phyloP scores from a whole-genome alignment of 331 rosid genomes.

The Phaseolus coccineus region DNA sequence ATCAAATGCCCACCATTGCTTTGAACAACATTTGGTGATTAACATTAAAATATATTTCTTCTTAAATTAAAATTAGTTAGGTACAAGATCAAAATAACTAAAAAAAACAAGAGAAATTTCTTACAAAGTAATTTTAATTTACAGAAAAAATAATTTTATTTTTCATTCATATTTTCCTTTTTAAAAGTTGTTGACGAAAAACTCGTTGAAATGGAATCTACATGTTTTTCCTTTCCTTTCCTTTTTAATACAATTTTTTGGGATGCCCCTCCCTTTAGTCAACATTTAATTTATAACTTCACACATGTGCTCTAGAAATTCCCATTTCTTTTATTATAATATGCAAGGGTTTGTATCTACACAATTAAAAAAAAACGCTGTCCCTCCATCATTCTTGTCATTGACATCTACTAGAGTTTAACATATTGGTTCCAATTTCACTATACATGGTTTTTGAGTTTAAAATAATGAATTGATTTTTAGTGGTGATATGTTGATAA shows the following conservation, averaged over 20 bases:
- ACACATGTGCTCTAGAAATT: not conserved
- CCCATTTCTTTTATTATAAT: not conserved
- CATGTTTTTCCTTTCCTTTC: too few species aligned
- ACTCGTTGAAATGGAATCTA: too few species aligned
- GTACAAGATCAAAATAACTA: too few species aligned
- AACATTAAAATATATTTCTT: too few species aligned
- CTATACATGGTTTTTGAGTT: not conserved
- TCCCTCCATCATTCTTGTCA: not conserved
- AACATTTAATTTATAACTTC: slow-evolving; percentile 8
- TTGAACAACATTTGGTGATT: not conserved
- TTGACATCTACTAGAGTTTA: not conserved
- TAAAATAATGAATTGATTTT: not conserved
- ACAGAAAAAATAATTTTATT: too few species aligned
- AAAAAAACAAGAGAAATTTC: too few species aligned
- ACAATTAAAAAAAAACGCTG: not conserved
- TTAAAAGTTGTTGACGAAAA: too few species aligned
- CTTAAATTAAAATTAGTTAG: too few species aligned
- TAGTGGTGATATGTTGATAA: too few species aligned
- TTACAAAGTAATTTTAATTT: too few species aligned
- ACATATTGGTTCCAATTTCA: not conserved
- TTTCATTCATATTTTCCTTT: too few species aligned
- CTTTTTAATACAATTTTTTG: not conserved
- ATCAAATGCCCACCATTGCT: not conserved
- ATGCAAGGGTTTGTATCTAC: not conserved
- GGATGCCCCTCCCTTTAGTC: not conserved